Evolutionary conservation across 2,329 filamentous ascomycete genomes (phyloP).

Genomic region (Cercospora sp.): DNA sequence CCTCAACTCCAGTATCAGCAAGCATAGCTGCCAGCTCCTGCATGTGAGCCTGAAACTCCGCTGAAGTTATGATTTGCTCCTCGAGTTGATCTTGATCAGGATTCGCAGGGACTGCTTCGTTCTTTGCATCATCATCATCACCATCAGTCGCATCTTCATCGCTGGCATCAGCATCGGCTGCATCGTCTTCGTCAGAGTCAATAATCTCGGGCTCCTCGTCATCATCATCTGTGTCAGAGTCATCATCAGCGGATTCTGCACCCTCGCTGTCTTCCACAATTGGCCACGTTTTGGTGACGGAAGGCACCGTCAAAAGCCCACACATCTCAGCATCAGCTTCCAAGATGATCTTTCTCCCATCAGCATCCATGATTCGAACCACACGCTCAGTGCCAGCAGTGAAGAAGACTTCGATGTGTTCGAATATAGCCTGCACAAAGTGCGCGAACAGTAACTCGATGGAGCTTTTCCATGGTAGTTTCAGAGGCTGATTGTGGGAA

Average conservation of each 20-base stretch:
- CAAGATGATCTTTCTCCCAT: background rate
- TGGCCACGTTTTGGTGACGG: background rate
- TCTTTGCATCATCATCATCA: no score
- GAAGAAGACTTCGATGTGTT: constrained; percentile 13
- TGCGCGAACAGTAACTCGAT: constrained; percentile 16
- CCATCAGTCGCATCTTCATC: background rate
- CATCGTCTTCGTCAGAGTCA: background rate
- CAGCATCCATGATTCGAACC: constrained; percentile 10
- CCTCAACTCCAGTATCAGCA: background rate
- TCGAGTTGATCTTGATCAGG: background rate
- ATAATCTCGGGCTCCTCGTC: background rate
- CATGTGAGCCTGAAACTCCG: constrained; percentile 1
- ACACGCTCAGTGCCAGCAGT: background rate
- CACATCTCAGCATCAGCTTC: background rate
- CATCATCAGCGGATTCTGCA: background rate
- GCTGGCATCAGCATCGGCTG: background rate
- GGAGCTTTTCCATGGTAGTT: constrained; percentile 9
- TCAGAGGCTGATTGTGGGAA: constrained; percentile 3
- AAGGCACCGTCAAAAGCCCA: constrained; percentile 2
- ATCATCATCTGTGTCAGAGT: background rate
- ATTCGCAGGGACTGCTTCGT: background rate
- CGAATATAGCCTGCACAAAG: constrained; percentile 14
- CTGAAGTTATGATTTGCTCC: background rate
- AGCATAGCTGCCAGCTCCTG: background rate
- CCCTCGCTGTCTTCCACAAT: background rate